Conservation (phyloP, 257 asterid species). For the Gentiana straminea region DNA sequence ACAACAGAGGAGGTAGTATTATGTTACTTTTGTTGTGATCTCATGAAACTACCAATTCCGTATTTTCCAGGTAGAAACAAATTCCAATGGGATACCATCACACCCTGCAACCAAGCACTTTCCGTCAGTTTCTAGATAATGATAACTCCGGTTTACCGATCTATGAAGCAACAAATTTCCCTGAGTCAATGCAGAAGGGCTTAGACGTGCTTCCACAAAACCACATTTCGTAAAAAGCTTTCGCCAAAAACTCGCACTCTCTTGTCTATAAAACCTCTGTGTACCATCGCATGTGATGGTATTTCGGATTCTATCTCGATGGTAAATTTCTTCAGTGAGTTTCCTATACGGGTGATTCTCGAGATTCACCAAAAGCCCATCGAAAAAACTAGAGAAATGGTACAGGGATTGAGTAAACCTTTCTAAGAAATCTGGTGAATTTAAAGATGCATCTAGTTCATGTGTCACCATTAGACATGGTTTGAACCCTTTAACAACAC, state of each 20-base stretch:
- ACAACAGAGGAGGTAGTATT: too few relatives aligned
- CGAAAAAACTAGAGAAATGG: constrained; percentile 29
- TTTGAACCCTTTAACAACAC: constrained; percentile 21
- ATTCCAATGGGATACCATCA: too few relatives aligned
- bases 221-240: background rate
- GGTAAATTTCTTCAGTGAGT: too few relatives aligned
- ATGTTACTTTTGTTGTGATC: too few relatives aligned
- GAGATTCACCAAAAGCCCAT: constrained; percentile 9
- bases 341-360: too few relatives aligned
- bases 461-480: constrained; percentile 27
- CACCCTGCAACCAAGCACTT: too few relatives aligned
- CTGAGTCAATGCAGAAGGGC: background rate
- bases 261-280: constrained; percentile 5
- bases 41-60: too few relatives aligned
- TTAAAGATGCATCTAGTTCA: constrained; percentile 38
- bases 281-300: too few relatives aligned
- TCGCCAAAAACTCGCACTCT: background rate
- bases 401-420: constrained; percentile 35
- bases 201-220: background rate
- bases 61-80: too few relatives aligned
- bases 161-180: background rate
- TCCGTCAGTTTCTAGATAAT: too few relatives aligned
- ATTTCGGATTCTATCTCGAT: too few relatives aligned
- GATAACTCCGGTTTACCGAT: background rate
- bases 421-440: constrained; percentile 28